Conservation (phyloP, 1,139 yeast genomes). For the Waltiozyma sp. region DNA sequence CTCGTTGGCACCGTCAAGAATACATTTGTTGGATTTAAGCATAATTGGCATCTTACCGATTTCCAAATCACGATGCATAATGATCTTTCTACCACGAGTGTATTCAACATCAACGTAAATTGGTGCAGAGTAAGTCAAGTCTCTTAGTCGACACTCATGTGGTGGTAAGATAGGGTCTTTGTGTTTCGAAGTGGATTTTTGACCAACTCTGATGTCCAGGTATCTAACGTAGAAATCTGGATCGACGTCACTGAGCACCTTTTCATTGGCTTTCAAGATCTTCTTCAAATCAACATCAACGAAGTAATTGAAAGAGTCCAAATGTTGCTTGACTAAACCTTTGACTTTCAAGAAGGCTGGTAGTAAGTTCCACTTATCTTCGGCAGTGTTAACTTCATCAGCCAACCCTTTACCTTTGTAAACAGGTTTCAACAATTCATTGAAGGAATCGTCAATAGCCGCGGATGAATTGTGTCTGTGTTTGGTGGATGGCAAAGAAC, state of each 20-base stretch:
- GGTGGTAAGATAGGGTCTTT: slow-evolving; percentile 57
- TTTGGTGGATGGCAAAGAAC: background rate
- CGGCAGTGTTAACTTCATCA: slow-evolving; percentile 81
- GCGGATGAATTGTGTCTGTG: background rate
- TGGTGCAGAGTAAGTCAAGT: slow-evolving; percentile 91
- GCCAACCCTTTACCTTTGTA: slow-evolving; percentile 80
- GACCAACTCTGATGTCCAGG: slow-evolving; percentile 83
- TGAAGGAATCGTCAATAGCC: slow-evolving; percentile 41
- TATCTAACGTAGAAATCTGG: slow-evolving; percentile 92
- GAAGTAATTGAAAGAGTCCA: slow-evolving; percentile 93
- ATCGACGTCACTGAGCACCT: slow-evolving; percentile 86
- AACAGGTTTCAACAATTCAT: slow-evolving; percentile 65
- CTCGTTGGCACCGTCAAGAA: slow-evolving; percentile 68
- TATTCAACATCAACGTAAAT: slow-evolving; percentile 95
- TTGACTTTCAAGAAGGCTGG: slow-evolving; percentile 95
- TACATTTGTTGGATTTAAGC: slow-evolving; percentile 89
- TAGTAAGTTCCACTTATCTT: slow-evolving; percentile 90
- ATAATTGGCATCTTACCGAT: slow-evolving; percentile 97
- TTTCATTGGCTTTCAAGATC: slow-evolving; percentile 82
- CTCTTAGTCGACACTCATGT: slow-evolving; percentile 93
- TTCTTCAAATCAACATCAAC: slow-evolving; percentile 89
- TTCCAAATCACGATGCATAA: slow-evolving; percentile 80
- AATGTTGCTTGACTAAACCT: slow-evolving; percentile 92
- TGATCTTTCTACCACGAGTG: slow-evolving; percentile 86
- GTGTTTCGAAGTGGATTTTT: slow-evolving; percentile 41